Conservation (phyloP, 495 filamentous ascomycete genomes). For the Penicillium subrubescens region DNA sequence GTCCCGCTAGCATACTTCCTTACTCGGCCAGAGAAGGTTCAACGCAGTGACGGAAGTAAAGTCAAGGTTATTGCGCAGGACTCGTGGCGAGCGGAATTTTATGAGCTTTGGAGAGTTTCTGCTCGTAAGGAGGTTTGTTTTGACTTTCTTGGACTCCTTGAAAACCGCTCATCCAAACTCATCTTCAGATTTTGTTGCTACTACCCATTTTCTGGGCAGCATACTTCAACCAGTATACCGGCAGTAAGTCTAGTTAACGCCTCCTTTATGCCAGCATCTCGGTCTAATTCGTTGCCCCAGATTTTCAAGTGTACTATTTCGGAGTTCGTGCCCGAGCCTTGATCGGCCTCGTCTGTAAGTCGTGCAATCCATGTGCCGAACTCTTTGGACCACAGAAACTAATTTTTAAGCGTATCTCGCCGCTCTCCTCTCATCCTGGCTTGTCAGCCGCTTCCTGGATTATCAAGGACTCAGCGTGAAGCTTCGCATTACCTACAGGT, state of each 20-base stretch:
- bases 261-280: neutral
- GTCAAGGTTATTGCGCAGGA: conserved; percentile 50
- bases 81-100: conserved; percentile 40
- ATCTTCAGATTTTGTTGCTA: conserved; percentile 30
- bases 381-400: neutral
- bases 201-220: conserved; percentile 43
- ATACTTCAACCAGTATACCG: conserved; percentile 42
- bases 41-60: conserved; percentile 55
- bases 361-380: neutral
- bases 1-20: conserved; percentile 56
- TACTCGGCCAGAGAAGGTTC: conserved; percentile 54
- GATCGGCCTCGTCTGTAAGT: conserved; percentile 39
- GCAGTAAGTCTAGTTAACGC: conserved; percentile 22
- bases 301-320: conserved; percentile 43
- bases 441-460: conserved; percentile 47
- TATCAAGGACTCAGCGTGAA: conserved; percentile 39
- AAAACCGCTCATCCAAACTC: conserved; percentile 1
- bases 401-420: conserved; percentile 30
- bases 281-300: conserved; percentile 13
- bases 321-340: conserved; percentile 41
- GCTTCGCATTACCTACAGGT: conserved; percentile 43
- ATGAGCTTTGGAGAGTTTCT: conserved; percentile 33
- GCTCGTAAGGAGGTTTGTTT: conserved; percentile 28
- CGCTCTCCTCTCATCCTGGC: conserved; percentile 35
- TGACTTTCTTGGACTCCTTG: neutral